Conservation (phyloP, 2,329 filamentous ascomycete genomes). For the Colletotrichum filicis region DNA sequence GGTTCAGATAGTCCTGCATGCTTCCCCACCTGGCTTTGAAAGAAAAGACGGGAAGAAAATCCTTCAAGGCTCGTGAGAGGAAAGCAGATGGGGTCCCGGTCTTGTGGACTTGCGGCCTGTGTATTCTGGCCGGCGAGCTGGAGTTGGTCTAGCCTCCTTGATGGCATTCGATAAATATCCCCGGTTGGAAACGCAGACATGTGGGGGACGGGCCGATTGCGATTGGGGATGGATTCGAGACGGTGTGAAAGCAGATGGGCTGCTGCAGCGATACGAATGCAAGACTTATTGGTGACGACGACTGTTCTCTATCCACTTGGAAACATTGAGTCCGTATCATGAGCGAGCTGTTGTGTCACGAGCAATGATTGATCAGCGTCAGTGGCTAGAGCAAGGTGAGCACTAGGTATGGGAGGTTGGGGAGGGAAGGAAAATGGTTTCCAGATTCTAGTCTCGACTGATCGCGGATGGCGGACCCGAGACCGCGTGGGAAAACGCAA, state of each 20-base stretch:
- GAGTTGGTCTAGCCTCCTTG: conserved; percentile 1
- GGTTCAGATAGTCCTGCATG: neutral
- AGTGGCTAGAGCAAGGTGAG: neutral
- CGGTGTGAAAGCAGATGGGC: neutral
- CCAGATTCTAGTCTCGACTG: neutral
- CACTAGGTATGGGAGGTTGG: neutral
- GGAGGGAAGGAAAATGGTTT: neutral
- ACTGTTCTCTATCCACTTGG: neutral
- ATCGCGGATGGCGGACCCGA: no score
- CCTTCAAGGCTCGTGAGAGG: neutral
- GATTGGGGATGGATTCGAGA: neutral
- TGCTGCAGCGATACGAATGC: neutral
- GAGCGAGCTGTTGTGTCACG: neutral
- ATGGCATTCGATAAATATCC: neutral
- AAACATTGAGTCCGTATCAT: neutral
- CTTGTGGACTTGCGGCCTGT: neutral
- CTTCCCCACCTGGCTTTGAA: neutral
- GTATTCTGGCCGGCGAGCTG: neutral
- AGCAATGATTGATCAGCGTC: neutral
- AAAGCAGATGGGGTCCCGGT: neutral
- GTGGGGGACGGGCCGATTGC: neutral
- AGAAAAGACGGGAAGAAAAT: no score
- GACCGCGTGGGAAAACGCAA: neutral
- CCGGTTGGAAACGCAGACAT: neutral
- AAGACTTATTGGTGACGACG: neutral